Evolutionary conservation across 2,329 filamentous ascomycete genomes (phyloP).

Genomic region (Mycogone perniciosa): DNA sequence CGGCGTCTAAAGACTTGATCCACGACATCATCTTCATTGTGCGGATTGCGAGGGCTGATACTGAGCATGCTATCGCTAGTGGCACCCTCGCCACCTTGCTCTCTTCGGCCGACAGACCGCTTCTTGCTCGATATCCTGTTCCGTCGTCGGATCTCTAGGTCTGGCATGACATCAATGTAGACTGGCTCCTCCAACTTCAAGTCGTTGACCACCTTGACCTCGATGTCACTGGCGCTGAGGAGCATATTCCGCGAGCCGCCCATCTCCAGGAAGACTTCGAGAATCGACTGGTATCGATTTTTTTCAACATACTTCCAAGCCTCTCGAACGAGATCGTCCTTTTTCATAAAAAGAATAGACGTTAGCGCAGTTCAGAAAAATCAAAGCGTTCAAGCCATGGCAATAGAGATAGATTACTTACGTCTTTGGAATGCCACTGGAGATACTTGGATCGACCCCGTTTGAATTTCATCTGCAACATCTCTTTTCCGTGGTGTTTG

Average conservation of each 20-base stretch:
- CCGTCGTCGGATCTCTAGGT: slow-evolving; percentile 33
- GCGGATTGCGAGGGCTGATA: slow-evolving; percentile 27
- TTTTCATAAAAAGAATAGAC: neutral
- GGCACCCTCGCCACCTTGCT: slow-evolving; percentile 21
- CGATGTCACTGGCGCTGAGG: slow-evolving; percentile 44
- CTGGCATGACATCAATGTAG: slow-evolving; percentile 34
- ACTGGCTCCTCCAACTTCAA: slow-evolving; percentile 33
- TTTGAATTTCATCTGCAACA: slow-evolving; percentile 51
- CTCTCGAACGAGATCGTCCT: slow-evolving; percentile 36
- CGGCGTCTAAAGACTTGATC: slow-evolving; percentile 24
- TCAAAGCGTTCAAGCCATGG: neutral
- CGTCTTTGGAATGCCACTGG: slow-evolving; percentile 44
- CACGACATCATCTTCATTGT: slow-evolving; percentile 30
- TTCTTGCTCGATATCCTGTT: slow-evolving; percentile 32
- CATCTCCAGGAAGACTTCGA: slow-evolving; percentile 40
- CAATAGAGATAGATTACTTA: slow-evolving; percentile 29
- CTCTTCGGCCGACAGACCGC: slow-evolving; percentile 17
- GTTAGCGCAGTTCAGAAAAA: neutral
- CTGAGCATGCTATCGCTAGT: slow-evolving; percentile 37
- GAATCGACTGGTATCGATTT: slow-evolving; percentile 36
- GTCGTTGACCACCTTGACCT: slow-evolving; percentile 43
- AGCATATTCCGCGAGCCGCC: slow-evolving; percentile 44
- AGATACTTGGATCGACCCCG: slow-evolving; percentile 44
- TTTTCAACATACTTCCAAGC: slow-evolving; percentile 37
- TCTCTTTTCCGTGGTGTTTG: slow-evolving; percentile 38